Conservation (phyloP, 768 basidiomycete genomes). For the Rhodotorula taiwanensis region DNA sequence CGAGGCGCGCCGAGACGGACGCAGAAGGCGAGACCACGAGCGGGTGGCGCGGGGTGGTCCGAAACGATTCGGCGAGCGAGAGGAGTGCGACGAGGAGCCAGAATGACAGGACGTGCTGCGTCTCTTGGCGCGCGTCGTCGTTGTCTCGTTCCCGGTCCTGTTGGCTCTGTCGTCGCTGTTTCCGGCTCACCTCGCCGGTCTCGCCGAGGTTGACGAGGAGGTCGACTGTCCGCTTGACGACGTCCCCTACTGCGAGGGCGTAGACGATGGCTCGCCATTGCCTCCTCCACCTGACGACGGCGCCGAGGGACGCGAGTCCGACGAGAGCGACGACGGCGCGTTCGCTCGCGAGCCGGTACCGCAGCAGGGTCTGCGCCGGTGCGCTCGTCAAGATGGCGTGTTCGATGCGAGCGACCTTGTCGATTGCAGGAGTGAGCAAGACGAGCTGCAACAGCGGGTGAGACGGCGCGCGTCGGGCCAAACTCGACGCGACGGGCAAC, state of each 20-base stretch:
- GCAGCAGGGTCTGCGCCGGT: background rate
- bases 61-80: conserved; percentile 8
- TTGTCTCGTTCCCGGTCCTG: background rate
- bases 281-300: background rate
- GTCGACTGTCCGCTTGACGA: conserved; percentile 5
- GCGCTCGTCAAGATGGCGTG: conserved; percentile 1
- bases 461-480: background rate
- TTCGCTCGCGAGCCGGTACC: conserved; percentile 6
- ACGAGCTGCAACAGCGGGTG: conserved; percentile 16
- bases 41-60: background rate
- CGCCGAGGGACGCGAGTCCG: background rate
- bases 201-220: background rate
- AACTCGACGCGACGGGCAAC: conserved; percentile 9
- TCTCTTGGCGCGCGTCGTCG: background rate
- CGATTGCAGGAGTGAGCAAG: conserved; percentile 5
- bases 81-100: conserved; percentile 16
- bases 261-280: conserved; percentile 21
- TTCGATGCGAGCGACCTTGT: background rate
- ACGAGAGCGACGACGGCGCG: background rate
- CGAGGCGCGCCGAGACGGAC: background rate
- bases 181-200: too few species aligned
- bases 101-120: conserved; percentile 21
- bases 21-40: background rate
- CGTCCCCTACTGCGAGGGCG: conserved; percentile 16
- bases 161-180: background rate